Evolutionary conservation across 31 red algal genomes (phyloP).

Genomic region (Asparagopsis taxiformis): DNA sequence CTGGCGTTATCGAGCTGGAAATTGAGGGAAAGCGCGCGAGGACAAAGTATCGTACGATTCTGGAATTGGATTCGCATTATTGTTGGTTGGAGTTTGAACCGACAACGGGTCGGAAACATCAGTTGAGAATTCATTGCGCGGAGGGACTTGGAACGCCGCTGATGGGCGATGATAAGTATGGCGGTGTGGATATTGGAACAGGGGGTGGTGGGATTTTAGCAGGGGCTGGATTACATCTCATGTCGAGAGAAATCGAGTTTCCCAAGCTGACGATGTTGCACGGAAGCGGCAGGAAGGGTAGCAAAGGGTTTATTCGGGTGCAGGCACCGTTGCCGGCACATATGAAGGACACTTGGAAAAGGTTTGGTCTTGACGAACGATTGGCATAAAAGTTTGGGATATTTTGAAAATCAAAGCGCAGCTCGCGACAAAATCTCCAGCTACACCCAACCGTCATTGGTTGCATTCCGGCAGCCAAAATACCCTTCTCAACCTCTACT

Average conservation of each 20-base stretch:
- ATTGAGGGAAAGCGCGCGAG: constrained; percentile 55
- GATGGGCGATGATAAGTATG: background rate
- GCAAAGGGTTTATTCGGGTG: constrained; percentile 5
- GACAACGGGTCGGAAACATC: constrained; percentile 59
- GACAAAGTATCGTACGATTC: constrained; percentile 55
- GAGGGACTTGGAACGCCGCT: constrained; percentile 37
- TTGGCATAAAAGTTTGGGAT: constrained; percentile 9
- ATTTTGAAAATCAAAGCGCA: no score
- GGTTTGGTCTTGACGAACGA: constrained; percentile 51
- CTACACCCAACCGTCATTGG: background rate
- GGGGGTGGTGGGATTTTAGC: constrained; percentile 4
- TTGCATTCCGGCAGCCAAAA: background rate
- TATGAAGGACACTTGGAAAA: constrained; percentile 65
- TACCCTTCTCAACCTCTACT: background rate
- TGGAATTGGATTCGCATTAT: constrained; percentile 50
- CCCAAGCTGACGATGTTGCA: constrained; percentile 28
- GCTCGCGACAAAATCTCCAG: no score
- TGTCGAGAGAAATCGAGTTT: constrained; percentile 33
- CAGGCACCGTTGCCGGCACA: constrained; percentile 40
- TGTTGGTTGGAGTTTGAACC: constrained; percentile 68
- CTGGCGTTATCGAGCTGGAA: constrained; percentile 32
- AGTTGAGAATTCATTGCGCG: constrained; percentile 70
- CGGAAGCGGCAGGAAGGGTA: constrained; percentile 2
- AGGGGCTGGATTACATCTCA: constrained; percentile 19
- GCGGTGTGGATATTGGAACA: constrained; percentile 1